Base-by-base conservation (phyloP, 2,329 filamentous ascomycete species). In the Fusarium armeniacum region DNA sequence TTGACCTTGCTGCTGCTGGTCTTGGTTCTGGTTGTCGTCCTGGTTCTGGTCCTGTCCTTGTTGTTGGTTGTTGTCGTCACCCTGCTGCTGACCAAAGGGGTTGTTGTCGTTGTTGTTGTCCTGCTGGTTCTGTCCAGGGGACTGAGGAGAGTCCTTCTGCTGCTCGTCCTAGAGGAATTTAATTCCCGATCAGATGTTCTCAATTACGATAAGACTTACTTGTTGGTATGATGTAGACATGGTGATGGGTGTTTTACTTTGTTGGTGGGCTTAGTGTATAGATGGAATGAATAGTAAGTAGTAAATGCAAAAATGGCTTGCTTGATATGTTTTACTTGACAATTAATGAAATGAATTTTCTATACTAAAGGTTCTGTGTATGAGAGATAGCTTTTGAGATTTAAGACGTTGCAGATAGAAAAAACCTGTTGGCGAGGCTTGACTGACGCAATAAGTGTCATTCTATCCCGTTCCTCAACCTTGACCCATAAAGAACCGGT, bases 361-460 rank as follows among this genome's bases (percentile, higher is more conserved):
- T 69, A 58, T 40, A 49, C 44, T 28, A 59, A 55, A 52, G 28
- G 11, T 41, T 24, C 33, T 20, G 40, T 13, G 59, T 66, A 56
- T 33, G 62, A 52, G 62, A 52, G 49, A 52, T 52, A 30, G 65
- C 62, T 73, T 75, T 71, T 71, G 73, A 72, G 61, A 70, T 61
- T 69, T 64, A 58, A 56, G 43, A 56, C 22, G 40, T 51, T 36
- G 28, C 32, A 45, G 50, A n/a, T 44, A 33, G 5, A 26, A 52
- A 60, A 75, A 75, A 75, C 72, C 67, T 70, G 73, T 68, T 65
- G 41, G 20, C 13, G 5, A 54, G 6, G 41, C 40, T 28, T 44
- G 47, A 61, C 72, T 75, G 73, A 75, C 73, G 73, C 73, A 75
- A 75, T 75, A 28, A 45, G 59, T 73, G 73, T 71, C 73, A 75